Percentiles rank a stretch among this genome's conserved stretches.
Conservation (phyloP, 768 basidiomycete genomes). For the Pleurotus sapidus region DNA sequence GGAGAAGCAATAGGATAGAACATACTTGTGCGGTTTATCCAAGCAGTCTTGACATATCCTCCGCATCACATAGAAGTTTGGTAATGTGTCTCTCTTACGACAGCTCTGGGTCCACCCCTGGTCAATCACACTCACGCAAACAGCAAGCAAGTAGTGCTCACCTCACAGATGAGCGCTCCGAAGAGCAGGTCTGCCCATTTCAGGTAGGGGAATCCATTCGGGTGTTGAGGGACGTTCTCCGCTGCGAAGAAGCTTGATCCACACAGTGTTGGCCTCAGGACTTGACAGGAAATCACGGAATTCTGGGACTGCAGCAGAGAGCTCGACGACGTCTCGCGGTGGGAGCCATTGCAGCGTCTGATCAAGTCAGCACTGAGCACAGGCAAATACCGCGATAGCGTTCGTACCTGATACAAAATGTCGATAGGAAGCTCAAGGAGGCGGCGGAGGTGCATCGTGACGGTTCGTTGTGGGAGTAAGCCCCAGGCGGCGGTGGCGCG, state of each 20-base stretch:
- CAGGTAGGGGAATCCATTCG: slow-evolving; percentile 20
- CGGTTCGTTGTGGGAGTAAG: no score
- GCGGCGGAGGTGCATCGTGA: no score
- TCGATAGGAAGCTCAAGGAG: not conserved
- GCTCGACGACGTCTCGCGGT: not conserved
- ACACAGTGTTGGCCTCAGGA: slow-evolving; percentile 16
- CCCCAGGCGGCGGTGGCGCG: no score
- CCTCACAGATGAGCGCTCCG: slow-evolving; percentile 14
- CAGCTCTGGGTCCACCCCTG: not conserved
- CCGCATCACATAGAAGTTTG: not conserved
- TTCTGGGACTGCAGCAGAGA: not conserved
- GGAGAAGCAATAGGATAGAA: not conserved
- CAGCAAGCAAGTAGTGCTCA: slow-evolving; percentile 1
- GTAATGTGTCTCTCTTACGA: not conserved
- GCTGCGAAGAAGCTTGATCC: slow-evolving; percentile 17
- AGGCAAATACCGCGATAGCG: not conserved
- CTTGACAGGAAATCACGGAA: not conserved
- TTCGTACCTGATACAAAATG: not conserved
- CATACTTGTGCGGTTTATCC: not conserved
- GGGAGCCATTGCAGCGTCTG: not conserved
- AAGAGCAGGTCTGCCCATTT: slow-evolving; percentile 25
- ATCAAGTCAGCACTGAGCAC: not conserved
- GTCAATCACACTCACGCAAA: not conserved
- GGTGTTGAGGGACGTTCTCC: slow-evolving; percentile 17
- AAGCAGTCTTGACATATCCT: not conserved